Conservation (phyloP, 2,329 filamentous ascomycete genomes). For the Trichoderma polysporum region DNA sequence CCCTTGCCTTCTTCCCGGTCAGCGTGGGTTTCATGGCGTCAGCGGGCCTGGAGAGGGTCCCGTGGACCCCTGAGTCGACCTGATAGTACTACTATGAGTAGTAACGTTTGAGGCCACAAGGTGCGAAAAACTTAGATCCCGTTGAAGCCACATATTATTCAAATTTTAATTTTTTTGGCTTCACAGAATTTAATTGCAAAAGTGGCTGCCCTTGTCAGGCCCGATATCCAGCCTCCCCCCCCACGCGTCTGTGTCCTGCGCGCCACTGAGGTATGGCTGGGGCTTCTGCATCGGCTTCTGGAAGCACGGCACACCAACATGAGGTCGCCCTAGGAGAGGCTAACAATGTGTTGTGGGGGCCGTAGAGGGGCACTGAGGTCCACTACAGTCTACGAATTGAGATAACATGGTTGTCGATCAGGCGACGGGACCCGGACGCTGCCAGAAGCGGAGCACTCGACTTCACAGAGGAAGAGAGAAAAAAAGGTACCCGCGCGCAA, state of each 20-base stretch:
- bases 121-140: background rate
- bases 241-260: conserved; percentile 4
- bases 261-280: conserved; percentile 1
- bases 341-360: background rate
- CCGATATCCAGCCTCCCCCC: conserved; percentile 11
- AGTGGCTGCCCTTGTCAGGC: conserved; percentile 9
- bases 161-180: background rate
- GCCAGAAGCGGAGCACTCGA: conserved; percentile 14
- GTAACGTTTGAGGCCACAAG: background rate
- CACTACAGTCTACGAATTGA: background rate
- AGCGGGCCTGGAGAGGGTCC: background rate
- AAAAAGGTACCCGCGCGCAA: background rate
- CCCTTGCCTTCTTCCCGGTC: background rate
- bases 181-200: conserved; percentile 21
- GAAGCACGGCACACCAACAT: conserved; percentile 22
- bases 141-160: background rate
- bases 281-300: conserved; percentile 23
- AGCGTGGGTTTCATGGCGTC: background rate
- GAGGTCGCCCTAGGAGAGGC: conserved; percentile 5
- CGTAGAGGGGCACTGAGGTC: background rate
- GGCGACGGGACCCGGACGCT: conserved; percentile 9
- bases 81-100: background rate
- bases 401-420: conserved; percentile 13
- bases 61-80: background rate
- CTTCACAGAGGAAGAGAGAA: background rate